These are phyloP conservation scores for Starmerella cellae DNA, from an alignment of 805 yeast genomes.

Conservation along the genomic window DNA sequence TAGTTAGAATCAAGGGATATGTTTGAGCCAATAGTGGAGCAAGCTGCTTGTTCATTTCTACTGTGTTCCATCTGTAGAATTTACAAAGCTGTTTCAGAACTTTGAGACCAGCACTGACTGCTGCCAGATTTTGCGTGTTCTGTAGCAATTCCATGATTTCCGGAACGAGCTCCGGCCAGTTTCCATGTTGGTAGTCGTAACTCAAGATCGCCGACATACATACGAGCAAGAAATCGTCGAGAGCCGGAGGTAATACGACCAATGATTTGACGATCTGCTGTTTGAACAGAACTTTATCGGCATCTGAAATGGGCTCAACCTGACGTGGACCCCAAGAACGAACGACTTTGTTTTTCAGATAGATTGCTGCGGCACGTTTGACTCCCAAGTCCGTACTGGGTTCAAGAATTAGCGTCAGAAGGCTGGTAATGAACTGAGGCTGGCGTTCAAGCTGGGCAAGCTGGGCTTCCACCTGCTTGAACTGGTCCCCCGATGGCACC, in stretches of 20 bases:
- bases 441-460: constrained; percentile 41
- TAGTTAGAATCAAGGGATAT: constrained; percentile 52
- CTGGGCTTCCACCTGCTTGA: constrained; percentile 58
- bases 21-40: constrained; percentile 39
- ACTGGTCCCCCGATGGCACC: constrained; percentile 40
- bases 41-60: constrained; percentile 39
- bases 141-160: constrained; percentile 36
- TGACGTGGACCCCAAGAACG: constrained; percentile 42
- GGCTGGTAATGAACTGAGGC: constrained; percentile 70
- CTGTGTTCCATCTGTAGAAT: constrained; percentile 57
- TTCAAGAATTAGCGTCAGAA: constrained; percentile 55
- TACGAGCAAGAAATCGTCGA: constrained; percentile 32
- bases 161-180: constrained; percentile 45
- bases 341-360: constrained; percentile 60
- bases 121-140: constrained; percentile 30
- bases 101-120: constrained; percentile 54
- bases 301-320: constrained; percentile 23
- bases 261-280: constrained; percentile 56
- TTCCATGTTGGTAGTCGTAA: constrained; percentile 34
- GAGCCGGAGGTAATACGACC: constrained; percentile 33
- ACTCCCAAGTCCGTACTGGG: constrained; percentile 38
- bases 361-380: constrained; percentile 65
- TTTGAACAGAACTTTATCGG: constrained; percentile 62
- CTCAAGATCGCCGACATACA: constrained; percentile 32
- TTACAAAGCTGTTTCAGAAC: constrained; percentile 59